Conservation (phyloP, 148 eudicot genomes). For the Diospyros lotus region DNA sequence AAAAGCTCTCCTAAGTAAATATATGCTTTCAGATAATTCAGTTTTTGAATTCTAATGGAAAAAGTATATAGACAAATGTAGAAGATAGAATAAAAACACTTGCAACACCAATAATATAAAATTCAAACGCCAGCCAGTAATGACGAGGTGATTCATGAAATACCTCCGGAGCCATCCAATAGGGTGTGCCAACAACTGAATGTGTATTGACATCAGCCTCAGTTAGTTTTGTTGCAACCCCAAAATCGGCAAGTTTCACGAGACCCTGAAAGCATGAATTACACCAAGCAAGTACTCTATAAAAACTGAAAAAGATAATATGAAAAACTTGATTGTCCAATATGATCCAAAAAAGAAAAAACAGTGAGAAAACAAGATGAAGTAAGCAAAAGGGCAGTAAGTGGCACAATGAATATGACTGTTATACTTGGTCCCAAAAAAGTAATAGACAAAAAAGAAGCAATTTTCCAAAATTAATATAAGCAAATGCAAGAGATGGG, state of each 20-base stretch:
- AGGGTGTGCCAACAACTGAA: slow-evolving; percentile 99
- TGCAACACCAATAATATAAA: not conserved
- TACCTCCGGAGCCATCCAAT: slow-evolving; percentile 99
- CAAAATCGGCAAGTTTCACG: slow-evolving; percentile 99
- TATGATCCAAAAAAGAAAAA: slow-evolving; percentile 6
- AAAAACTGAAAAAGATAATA: not conserved
- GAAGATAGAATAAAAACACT: not conserved
- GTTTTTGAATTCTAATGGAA: too few relatives aligned
- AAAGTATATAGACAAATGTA: too few relatives aligned
- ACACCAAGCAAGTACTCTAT: slow-evolving; percentile 6
- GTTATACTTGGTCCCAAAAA: too few relatives aligned
- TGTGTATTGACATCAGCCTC: slow-evolving; percentile 98
- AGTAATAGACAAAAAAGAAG: too few relatives aligned
- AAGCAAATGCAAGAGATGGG: too few relatives aligned
- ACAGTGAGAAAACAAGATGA: not conserved
- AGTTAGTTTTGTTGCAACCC: slow-evolving; percentile 94
- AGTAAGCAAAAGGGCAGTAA: not conserved
- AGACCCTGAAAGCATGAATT: slow-evolving; percentile 70
- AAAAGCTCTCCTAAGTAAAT: too few relatives aligned
- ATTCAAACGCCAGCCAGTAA: not conserved
- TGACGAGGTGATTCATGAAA: not conserved
- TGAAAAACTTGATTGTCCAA: not conserved
- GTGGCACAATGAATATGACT: not conserved
- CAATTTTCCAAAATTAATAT: too few relatives aligned
- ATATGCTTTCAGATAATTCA: not conserved